Evolutionary conservation across 1,284 basidiomycete species (phyloP).

Genomic region (Singerocomus inundabilis): DNA sequence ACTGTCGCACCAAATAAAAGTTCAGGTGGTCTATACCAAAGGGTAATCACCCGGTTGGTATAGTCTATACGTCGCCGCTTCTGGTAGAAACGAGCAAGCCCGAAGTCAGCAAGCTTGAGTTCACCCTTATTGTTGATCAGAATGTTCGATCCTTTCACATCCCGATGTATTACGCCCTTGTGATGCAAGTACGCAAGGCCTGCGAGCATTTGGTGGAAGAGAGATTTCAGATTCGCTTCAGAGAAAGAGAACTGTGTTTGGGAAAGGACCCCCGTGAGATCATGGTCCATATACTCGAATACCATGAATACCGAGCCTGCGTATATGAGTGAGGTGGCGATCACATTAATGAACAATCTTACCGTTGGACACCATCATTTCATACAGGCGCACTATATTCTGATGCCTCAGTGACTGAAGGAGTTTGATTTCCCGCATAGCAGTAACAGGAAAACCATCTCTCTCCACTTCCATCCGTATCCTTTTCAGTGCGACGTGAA

Average conservation of each 20-base stretch:
- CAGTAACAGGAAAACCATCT: conserved; percentile 98
- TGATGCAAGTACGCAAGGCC: conserved; percentile 94
- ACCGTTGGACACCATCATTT: conserved; percentile 99
- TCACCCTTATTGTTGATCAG: conserved; percentile 91
- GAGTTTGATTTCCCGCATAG: conserved; percentile 98
- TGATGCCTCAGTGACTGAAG: conserved; percentile 87
- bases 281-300: conserved; percentile 99
- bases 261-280: conserved; percentile 92
- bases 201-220: conserved; percentile 91
- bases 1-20: conserved; percentile 93
- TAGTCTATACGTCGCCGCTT: conserved; percentile 90
- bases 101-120: conserved; percentile 97
- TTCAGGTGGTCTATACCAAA: conserved; percentile 99
- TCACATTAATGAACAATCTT: conserved; percentile 26
- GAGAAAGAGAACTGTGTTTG: conserved; percentile 87
- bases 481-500: conserved; percentile 89
- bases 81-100: conserved; percentile 95
- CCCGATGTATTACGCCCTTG: conserved; percentile 94
- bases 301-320: conserved; percentile 97
- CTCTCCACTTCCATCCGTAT: conserved; percentile 98
- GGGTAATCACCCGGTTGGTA: conserved; percentile 97
- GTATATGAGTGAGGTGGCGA: conserved; percentile 11
- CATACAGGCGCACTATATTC: conserved; percentile 87
- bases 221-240: conserved; percentile 89
- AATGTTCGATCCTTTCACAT: conserved; percentile 99